Base-by-base conservation (phyloP, 176 grass and related monocot species). In the Melocanna baccifera region DNA sequence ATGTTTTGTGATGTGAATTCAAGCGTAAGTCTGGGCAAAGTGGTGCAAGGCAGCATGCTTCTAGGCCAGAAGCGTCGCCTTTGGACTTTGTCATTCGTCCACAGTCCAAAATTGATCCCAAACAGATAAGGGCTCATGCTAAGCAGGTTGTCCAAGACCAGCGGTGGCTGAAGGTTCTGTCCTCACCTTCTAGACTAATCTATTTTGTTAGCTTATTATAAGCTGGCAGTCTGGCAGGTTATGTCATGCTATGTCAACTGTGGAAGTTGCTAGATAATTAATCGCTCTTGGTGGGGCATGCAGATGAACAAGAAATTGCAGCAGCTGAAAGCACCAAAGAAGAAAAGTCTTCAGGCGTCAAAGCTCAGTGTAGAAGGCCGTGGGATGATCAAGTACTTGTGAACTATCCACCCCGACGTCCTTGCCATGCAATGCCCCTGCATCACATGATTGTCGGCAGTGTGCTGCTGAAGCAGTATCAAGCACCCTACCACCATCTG, bases 291-390 rank as follows among this genome's bases (percentile, higher is more conserved):
- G 20, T 46, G 48, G 67, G 52, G 20, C 0, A 22, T 83, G 82
- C 87, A 98, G 96, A 95, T 98, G 91, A 91, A 94, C 78, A 99
- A 94, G 88, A 99, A 96, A 84, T 39, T 99, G 71, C 93, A 92
- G 84, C 89, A 94, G 87, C 81, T 99, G 52, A 94, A 96, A 83
- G 87, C 91, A 19, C 93, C 91, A 20, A 99, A 99, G 83, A 95
- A 96, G 91, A 96, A 94, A 80, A 91, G 91, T 6, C 96, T 99
- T 19, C 96, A 99, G 84, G 96, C 96, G 4, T 99, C 91, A 34
- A 99, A 99, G 72, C 73, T 96, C 25, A 99, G 96, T n/a, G 93
- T 92, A 7, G 93, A 96, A 83, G 96, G 96, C 14, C 96, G 96
- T 45, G 93, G 96, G 32, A 94, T 96, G 91, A 71, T 99, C 30